A percentile compares a stretch with the other conserved stretches of the same genome.
Evolutionary conservation across 1,284 basidiomycete genomes (phyloP).

Genomic region (Kalmanozyma brasiliensis): DNA sequence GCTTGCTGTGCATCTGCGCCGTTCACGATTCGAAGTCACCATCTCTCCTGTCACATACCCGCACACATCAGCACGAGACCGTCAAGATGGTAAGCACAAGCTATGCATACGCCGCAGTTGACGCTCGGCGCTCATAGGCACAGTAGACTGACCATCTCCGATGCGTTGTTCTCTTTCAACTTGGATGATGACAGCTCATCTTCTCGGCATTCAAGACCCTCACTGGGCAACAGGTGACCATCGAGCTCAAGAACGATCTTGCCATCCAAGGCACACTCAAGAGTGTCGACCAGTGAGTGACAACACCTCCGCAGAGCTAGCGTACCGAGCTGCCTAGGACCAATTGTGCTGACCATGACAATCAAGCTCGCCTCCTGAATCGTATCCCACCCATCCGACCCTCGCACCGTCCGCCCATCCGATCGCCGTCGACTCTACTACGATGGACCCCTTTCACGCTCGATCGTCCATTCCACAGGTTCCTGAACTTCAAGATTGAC

Average conservation of each 20-base stretch:
- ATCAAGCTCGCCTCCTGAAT: too few relatives aligned
- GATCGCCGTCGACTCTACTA: too few relatives aligned
- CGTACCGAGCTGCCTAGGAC: too few relatives aligned
- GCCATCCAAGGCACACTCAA: conserved; percentile 95
- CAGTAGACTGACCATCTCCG: too few relatives aligned
- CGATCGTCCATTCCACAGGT: conserved; percentile 68
- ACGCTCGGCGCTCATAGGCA: too few relatives aligned
- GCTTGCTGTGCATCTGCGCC: conserved; percentile 21
- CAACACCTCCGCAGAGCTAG: too few relatives aligned
- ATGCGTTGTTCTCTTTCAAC: not conserved
- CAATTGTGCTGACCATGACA: too few relatives aligned
- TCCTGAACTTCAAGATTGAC: conserved; percentile 96
- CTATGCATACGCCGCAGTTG: not conserved
- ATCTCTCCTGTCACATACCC: not conserved
- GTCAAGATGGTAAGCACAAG: conserved; percentile 29
- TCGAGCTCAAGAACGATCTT: conserved; percentile 99
- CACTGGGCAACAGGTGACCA: conserved; percentile 88
- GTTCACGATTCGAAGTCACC: not conserved
- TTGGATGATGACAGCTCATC: conserved; percentile 76
- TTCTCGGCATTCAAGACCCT: conserved; percentile 99
- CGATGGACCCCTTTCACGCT: not conserved
- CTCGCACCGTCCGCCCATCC: too few relatives aligned
- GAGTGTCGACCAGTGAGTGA: conserved; percentile 86
- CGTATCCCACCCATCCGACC: too few relatives aligned
- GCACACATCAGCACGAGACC: conserved; percentile 1